These are phyloP conservation scores for Salix dunnii DNA, from an alignment of 345 rosid genomes.

Conservation along the genomic window DNA sequence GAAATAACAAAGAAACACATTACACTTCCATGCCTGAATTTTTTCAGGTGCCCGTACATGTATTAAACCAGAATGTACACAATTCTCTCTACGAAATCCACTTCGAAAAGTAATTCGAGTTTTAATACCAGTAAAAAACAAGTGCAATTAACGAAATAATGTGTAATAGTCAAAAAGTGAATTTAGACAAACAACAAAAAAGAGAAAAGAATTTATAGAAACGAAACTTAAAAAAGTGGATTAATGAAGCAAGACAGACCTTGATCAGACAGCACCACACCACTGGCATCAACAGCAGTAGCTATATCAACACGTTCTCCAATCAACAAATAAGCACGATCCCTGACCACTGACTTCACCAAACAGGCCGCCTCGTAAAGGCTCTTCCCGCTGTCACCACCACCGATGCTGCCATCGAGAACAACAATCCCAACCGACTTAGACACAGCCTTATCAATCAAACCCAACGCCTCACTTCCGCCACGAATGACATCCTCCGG, in stretches of 20 bases:
- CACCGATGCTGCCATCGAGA: conserved; percentile 42
- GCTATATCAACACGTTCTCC: conserved; percentile 87
- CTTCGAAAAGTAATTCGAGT: background rate
- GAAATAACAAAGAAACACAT: conserved; percentile 11
- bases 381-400: conserved; percentile 48
- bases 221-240: background rate
- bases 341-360: conserved; percentile 72
- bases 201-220: background rate
- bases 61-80: background rate
- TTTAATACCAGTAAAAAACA: background rate
- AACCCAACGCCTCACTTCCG: conserved; percentile 42
- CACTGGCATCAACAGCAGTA: conserved; percentile 78
- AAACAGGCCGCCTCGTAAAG: conserved; percentile 84
- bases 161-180: background rate
- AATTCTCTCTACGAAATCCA: background rate
- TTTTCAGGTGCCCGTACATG: background rate
- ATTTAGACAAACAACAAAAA: background rate
- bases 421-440: conserved; percentile 70
- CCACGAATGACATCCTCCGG: conserved; percentile 51
- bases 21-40: background rate
- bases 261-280: conserved; percentile 89
- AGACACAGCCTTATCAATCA: conserved; percentile 66
- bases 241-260: conserved; percentile 31
- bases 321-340: conserved; percentile 73
- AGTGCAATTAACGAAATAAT: background rate